Percentiles rank a stretch among this genome's conserved stretches.
Evolutionary conservation across 2,329 filamentous ascomycete species (phyloP).

Genomic region (Lasiodiplodia gonubiensis): DNA sequence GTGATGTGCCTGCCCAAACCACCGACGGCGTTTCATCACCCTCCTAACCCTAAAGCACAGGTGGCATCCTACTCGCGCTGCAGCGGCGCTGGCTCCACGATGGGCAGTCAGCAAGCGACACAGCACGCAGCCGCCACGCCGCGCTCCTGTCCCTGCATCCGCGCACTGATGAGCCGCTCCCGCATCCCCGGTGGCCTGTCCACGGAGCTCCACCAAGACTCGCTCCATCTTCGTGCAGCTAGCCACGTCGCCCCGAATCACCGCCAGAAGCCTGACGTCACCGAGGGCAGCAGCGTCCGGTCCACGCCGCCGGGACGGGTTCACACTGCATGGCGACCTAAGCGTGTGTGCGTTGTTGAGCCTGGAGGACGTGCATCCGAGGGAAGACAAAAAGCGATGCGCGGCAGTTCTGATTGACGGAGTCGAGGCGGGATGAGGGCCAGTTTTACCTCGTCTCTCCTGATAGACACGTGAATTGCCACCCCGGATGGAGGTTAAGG

Average conservation of each 20-base stretch:
- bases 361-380: neutral
- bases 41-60: conserved; percentile 1
- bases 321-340: neutral
- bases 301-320: neutral
- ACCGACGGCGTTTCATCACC: conserved; percentile 5
- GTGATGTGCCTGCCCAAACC: neutral
- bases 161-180: conserved; percentile 13
- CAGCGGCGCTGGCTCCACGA: conserved; percentile 13
- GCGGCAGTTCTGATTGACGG: neutral
- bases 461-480: conserved; percentile 22
- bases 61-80: neutral
- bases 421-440: conserved; percentile 7
- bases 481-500: conserved; percentile 2
- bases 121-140: neutral
- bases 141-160: neutral
- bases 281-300: neutral
- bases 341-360: neutral
- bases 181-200: conserved; percentile 16
- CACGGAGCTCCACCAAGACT: conserved; percentile 5
- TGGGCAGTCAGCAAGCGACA: neutral
- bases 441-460: conserved; percentile 24
- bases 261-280: conserved; percentile 16
- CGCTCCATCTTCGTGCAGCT: conserved; percentile 5
- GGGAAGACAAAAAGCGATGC: neutral
- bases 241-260: conserved; percentile 19